These are phyloP conservation scores for Akanthomyces dipterigenus DNA, from an alignment of 2,329 filamentous ascomycete species.

Conservation along the genomic window DNA sequence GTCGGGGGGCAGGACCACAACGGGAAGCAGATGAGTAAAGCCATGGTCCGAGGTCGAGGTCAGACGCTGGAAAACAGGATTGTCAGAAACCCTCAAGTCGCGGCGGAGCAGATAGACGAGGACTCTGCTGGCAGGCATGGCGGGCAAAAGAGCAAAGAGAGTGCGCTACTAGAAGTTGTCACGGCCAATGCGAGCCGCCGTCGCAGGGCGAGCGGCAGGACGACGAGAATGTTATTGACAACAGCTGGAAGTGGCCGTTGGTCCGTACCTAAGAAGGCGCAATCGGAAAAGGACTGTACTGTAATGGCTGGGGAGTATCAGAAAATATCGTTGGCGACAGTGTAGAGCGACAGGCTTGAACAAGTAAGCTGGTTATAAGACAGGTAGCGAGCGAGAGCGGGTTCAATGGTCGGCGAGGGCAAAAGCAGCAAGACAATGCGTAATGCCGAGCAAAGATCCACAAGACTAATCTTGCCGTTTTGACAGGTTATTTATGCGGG, in stretches of 20 bases:
- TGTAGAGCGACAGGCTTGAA: background rate
- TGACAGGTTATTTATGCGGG: background rate
- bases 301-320: constrained; percentile 12
- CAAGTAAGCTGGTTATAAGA: background rate
- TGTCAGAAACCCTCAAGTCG: constrained; percentile 68
- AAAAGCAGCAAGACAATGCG: background rate
- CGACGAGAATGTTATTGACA: background rate
- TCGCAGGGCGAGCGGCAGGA: background rate
- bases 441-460: background rate
- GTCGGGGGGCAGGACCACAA: constrained; percentile 62
- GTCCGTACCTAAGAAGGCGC: background rate
- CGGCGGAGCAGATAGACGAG: constrained; percentile 66
- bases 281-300: background rate
- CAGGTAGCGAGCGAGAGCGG: background rate
- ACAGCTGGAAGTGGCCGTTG: background rate
- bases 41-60: constrained; percentile 41
- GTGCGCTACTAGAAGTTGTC: background rate
- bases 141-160: background rate
- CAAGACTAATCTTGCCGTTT: background rate
- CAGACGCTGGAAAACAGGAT: constrained; percentile 60
- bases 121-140: constrained; percentile 38
- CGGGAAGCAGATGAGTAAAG: constrained; percentile 63
- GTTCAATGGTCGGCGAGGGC: background rate
- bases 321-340: background rate
- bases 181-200: background rate